Percentiles rank a stretch among this genome's conserved stretches.
These are phyloP conservation scores for Eremochloa ophiuroides DNA, from an alignment of 176 grass and related monocot genomes.

Conservation along the genomic window DNA sequence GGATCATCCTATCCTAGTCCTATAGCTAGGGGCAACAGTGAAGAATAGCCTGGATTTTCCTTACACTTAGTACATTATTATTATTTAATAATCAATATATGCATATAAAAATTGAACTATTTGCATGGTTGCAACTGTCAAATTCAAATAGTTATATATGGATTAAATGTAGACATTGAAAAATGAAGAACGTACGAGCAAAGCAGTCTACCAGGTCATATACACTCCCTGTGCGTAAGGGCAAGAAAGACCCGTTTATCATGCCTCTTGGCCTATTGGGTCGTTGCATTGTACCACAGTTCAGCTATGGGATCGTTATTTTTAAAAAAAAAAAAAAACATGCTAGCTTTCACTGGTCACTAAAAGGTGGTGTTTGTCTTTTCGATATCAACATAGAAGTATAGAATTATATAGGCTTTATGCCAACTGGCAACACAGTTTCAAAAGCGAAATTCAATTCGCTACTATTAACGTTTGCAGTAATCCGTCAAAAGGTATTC, in stretches of 20 bases:
- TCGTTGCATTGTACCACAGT: not conserved
- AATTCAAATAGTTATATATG: not conserved
- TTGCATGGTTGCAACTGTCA: too few species aligned
- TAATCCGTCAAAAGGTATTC: not conserved
- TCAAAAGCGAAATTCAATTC: not conserved
- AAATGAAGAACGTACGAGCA: not conserved
- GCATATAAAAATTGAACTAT: too few species aligned
- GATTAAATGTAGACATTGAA: not conserved
- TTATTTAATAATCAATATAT: too few species aligned
- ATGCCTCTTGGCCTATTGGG: not conserved
- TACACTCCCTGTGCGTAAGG: not conserved
- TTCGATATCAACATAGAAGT: too few species aligned
- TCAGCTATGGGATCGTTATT: too few species aligned
- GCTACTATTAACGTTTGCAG: not conserved
- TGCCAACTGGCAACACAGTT: not conserved
- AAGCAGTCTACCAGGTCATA: not conserved
- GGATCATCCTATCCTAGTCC: too few species aligned
- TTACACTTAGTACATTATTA: too few species aligned
- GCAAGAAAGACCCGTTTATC: not conserved
- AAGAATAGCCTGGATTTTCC: too few species aligned
- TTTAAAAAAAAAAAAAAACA: too few species aligned
- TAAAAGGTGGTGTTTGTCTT: too few species aligned
- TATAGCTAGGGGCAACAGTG: too few species aligned
- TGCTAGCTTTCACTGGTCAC: too few species aligned
- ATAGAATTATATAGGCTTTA: not conserved